Conservation (phyloP, 2,329 filamentous ascomycete genomes). For the Leptographium galeiforme region DNA sequence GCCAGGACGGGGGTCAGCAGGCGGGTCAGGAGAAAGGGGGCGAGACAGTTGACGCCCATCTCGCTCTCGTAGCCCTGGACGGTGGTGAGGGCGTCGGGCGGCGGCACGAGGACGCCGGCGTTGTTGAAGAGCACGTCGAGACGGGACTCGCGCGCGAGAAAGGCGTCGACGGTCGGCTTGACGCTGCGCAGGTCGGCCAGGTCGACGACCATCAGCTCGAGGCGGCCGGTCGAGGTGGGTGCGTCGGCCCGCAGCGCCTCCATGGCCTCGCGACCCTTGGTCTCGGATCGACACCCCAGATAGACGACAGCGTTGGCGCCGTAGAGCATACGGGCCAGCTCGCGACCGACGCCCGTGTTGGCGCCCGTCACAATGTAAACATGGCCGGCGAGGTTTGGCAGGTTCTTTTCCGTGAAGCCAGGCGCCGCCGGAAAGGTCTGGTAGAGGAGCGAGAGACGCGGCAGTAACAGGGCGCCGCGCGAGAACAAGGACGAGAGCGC, state of each 20-base stretch:
- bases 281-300: conserved; percentile 28
- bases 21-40: conserved; percentile 13
- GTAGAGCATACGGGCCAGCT: conserved; percentile 37
- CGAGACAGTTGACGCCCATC: conserved; percentile 14
- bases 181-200: conserved; percentile 17
- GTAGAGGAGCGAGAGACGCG: background rate
- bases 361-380: conserved; percentile 31
- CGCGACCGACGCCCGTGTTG: conserved; percentile 27
- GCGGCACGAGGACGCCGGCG: conserved; percentile 22
- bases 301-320: conserved; percentile 35
- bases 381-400: background rate
- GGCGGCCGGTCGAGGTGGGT: conserved; percentile 17
- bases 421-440: background rate
- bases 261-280: conserved; percentile 27
- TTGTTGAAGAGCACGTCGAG: conserved; percentile 26
- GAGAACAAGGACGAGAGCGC: no score
- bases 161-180: conserved; percentile 15
- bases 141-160: conserved; percentile 17
- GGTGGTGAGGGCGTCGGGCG: conserved; percentile 14
- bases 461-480: no score
- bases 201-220: conserved; percentile 28
- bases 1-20: conserved; percentile 13
- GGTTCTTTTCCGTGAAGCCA: background rate
- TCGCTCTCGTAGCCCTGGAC: conserved; percentile 14
- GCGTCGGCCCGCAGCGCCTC: conserved; percentile 19